Evolutionary conservation across 208 protist species (phyloP).

Genomic region (Trypanosoma melophagium): DNA sequence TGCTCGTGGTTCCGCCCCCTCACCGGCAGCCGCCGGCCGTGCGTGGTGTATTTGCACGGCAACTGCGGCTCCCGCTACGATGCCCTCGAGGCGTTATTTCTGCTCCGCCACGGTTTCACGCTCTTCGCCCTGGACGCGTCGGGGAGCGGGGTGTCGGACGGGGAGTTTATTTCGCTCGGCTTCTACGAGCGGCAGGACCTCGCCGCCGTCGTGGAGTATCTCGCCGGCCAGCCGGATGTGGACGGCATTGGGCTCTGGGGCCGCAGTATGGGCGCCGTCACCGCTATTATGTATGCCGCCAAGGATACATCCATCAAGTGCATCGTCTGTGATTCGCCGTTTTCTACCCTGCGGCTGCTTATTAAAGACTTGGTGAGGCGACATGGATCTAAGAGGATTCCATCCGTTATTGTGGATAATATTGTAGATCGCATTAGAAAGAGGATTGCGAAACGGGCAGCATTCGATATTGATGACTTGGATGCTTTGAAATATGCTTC

Average conservation of each 20-base stretch:
- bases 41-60: constrained; percentile 91
- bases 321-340: constrained; percentile 94
- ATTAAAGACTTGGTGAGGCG: constrained; percentile 80
- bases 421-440: constrained; percentile 86
- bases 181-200: constrained; percentile 96
- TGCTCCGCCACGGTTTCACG: constrained; percentile 86
- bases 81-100: constrained; percentile 70
- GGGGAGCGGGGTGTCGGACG: constrained; percentile 91
- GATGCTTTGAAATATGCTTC: constrained; percentile 83
- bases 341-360: constrained; percentile 80
- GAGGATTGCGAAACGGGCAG: constrained; percentile 82
- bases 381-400: constrained; percentile 64
- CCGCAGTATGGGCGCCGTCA: constrained; percentile 95
- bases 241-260: constrained; percentile 89
- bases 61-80: constrained; percentile 88
- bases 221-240: constrained; percentile 62
- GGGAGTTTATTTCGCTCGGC: constrained; percentile 94
- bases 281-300: constrained; percentile 92
- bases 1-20: constrained; percentile 83
- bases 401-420: constrained; percentile 66
- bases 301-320: constrained; percentile 88
- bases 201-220: constrained; percentile 81
- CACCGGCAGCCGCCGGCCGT: constrained; percentile 43
- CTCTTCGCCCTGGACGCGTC: constrained; percentile 93
- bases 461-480: constrained; percentile 94